These are phyloP conservation scores for Achaetomiella virescens DNA, from an alignment of 495 filamentous ascomycete species.

Conservation along the genomic window DNA sequence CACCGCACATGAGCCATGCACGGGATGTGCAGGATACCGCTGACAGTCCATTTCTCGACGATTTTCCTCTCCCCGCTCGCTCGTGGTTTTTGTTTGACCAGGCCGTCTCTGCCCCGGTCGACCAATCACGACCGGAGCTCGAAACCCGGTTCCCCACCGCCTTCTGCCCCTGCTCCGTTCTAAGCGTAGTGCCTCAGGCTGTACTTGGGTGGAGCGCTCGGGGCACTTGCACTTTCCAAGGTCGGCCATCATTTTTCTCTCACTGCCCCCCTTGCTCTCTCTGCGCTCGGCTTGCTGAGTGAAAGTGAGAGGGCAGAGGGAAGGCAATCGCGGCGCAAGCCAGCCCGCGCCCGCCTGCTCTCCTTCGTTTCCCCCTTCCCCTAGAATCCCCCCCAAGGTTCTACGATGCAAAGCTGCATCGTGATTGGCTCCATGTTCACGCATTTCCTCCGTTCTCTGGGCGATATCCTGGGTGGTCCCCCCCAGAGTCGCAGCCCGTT, in stretches of 20 bases:
- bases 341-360: not conserved
- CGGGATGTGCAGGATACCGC: not conserved
- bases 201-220: not conserved
- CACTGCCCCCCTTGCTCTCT: not conserved
- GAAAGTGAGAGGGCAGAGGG: not conserved
- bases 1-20: not conserved
- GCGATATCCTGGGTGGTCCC: not conserved
- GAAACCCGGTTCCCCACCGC: slow-evolving; percentile 15
- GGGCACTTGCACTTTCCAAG: slow-evolving; percentile 4
- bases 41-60: not conserved
- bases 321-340: not conserved
- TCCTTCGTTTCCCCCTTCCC: not conserved
- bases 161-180: slow-evolving; percentile 11
- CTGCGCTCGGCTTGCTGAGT: too few relatives aligned
- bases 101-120: not conserved
- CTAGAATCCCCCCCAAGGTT: not conserved
- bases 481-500: slow-evolving; percentile 16
- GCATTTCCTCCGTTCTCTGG: slow-evolving; percentile 10
- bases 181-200: slow-evolving; percentile 16
- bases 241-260: not conserved
- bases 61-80: not conserved
- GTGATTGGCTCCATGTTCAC: slow-evolving; percentile 20
- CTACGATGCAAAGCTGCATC: slow-evolving; percentile 7
- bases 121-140: slow-evolving; percentile 7
- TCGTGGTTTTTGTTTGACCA: not conserved